Evolutionary conservation across 371 early-diverging fungal genomes (phyloP).

Genomic region (Apophysomyces ossiformis): DNA sequence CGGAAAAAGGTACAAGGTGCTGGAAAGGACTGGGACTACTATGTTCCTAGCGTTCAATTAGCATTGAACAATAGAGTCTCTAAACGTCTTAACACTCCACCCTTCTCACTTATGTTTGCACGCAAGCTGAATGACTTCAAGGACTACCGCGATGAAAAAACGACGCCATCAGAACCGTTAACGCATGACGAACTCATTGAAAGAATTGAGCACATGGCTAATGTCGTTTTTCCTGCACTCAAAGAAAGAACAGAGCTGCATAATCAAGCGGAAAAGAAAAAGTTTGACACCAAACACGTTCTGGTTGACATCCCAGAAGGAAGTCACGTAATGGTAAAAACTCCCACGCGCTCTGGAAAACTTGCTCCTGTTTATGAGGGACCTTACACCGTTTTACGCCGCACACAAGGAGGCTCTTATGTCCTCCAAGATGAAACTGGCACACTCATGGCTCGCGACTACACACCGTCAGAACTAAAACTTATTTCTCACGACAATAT

Average conservation of each 20-base stretch:
- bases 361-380: background rate
- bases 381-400: conserved; percentile 11
- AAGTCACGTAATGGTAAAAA: too few relatives aligned
- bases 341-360: too few relatives aligned
- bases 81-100: background rate
- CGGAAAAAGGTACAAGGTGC: too few relatives aligned
- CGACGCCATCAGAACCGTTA: too few relatives aligned
- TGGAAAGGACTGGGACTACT: too few relatives aligned
- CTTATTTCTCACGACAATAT: conserved; percentile 18
- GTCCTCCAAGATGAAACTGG: conserved; percentile 12
- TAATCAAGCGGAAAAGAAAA: too few relatives aligned
- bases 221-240: background rate
- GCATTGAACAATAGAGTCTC: conserved; percentile 1
- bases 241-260: background rate
- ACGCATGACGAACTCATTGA: too few relatives aligned
- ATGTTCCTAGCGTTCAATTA: too few relatives aligned
- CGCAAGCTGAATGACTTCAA: conserved; percentile 7
- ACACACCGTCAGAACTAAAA: conserved; percentile 11
- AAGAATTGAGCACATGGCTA: conserved; percentile 5
- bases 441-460: conserved; percentile 4
- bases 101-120: conserved; percentile 13
- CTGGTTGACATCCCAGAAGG: too few relatives aligned
- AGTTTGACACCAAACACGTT: too few relatives aligned
- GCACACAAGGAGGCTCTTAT: conserved; percentile 12
- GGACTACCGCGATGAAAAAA: background rate